These are phyloP conservation scores for Ogataea ganodermae DNA, from an alignment of 805 yeast species.

Conservation along the genomic window DNA sequence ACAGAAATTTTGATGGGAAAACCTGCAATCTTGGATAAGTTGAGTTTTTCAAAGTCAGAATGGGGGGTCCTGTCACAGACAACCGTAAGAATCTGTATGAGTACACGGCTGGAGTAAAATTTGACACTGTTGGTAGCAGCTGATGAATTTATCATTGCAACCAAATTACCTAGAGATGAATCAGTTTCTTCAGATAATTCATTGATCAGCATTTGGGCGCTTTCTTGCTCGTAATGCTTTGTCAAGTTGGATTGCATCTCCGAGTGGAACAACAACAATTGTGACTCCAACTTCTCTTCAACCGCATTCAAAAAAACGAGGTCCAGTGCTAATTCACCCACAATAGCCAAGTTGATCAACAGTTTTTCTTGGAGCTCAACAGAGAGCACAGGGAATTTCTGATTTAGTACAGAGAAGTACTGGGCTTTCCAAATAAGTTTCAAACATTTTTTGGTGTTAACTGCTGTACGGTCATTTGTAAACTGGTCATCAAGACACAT, in stretches of 20 bases:
- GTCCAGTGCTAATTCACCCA: slow-evolving; percentile 42
- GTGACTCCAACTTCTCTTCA: slow-evolving; percentile 11
- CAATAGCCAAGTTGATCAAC: slow-evolving; percentile 20
- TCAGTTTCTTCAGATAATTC: neutral
- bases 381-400: neutral
- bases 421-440: slow-evolving; percentile 7
- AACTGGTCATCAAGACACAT: slow-evolving; percentile 11
- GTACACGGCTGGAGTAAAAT: slow-evolving; percentile 39
- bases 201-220: neutral
- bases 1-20: slow-evolving; percentile 40
- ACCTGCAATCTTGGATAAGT: slow-evolving; percentile 36
- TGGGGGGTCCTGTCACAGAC: slow-evolving; percentile 29
- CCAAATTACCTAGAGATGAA: slow-evolving; percentile 6
- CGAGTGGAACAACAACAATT: slow-evolving; percentile 14
- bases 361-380: neutral
- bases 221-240: neutral
- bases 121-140: slow-evolving; percentile 8
- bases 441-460: neutral
- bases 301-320: slow-evolving; percentile 33
- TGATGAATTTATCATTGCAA: neutral
- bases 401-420: slow-evolving; percentile 6
- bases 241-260: neutral
- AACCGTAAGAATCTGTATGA: slow-evolving; percentile 35
- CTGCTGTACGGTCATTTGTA: neutral
- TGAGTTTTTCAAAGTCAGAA: slow-evolving; percentile 26